phyloP scores from a whole-genome alignment of 148 eudicot species.

The Nepenthes mirabilis region DNA sequence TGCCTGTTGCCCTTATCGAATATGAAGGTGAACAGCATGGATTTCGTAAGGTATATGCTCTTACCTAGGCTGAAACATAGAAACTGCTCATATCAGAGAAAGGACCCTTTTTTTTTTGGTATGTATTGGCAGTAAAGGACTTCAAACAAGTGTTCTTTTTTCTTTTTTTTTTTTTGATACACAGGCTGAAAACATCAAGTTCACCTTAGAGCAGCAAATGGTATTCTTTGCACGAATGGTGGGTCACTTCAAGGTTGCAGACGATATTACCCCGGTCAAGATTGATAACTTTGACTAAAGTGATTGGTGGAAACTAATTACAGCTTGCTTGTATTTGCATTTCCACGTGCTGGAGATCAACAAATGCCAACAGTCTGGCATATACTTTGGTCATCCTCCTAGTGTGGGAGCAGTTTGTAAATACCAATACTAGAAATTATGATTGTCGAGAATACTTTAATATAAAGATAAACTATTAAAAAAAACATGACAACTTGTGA shows the following conservation, averaged over 20 bases:
- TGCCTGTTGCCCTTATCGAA: conserved; percentile 91
- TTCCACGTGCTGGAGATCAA: too few relatives aligned
- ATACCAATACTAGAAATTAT: too few relatives aligned
- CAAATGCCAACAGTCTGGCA: too few relatives aligned
- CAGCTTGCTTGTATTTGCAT: too few relatives aligned
- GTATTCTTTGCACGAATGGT: conserved; percentile 84
- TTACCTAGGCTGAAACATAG: neutral
- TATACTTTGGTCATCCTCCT: too few relatives aligned
- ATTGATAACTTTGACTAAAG: conserved; percentile 70
- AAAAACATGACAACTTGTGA: too few relatives aligned
- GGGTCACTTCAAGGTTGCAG: conserved; percentile 68
- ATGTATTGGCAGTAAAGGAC: neutral
- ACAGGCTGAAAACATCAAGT: conserved; percentile 96
- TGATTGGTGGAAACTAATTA: too few relatives aligned
- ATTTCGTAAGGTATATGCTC: conserved; percentile 75
- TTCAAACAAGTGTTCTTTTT: neutral
- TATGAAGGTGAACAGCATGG: conserved; percentile 97
- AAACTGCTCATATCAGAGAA: too few relatives aligned
- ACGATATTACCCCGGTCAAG: conserved; percentile 64
- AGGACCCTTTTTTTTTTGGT: too few relatives aligned
- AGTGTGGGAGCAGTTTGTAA: too few relatives aligned
- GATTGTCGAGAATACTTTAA: too few relatives aligned
- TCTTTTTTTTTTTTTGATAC: neutral
- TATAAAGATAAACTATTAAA: too few relatives aligned
- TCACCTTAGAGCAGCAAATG: conserved; percentile 87